Evolutionary conservation across 768 basidiomycete genomes (phyloP).

Genomic region (Leccinum boreale): DNA sequence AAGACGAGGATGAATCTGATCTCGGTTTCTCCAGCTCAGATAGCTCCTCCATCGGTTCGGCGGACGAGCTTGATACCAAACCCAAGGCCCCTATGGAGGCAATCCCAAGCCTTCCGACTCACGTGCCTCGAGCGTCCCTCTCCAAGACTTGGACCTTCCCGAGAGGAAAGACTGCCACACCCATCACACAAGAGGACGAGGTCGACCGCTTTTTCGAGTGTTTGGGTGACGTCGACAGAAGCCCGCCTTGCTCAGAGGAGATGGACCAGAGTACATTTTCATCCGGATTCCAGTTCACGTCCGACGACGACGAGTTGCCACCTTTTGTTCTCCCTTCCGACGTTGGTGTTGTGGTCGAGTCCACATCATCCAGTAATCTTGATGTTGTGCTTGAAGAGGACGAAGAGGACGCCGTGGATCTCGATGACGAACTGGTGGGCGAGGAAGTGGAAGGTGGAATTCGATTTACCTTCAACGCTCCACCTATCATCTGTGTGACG

Average conservation of each 20-base stretch:
- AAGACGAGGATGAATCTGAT: slow-evolving; percentile 65
- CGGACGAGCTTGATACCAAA: slow-evolving; percentile 40
- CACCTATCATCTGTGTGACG: slow-evolving; percentile 34
- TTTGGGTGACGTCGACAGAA: slow-evolving; percentile 50
- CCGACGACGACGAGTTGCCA: slow-evolving; percentile 48
- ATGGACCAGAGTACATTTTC: slow-evolving; percentile 60
- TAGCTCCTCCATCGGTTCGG: slow-evolving; percentile 55
- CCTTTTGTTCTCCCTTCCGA: slow-evolving; percentile 49
- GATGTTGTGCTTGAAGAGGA: slow-evolving; percentile 43
- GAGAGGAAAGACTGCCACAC: slow-evolving; percentile 25
- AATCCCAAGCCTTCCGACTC: slow-evolving; percentile 18
- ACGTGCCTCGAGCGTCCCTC: slow-evolving; percentile 41
- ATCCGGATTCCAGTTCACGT: slow-evolving; percentile 42
- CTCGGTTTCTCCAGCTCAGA: slow-evolving; percentile 39
- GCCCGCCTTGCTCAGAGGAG: slow-evolving; percentile 47
- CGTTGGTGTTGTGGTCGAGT: slow-evolving; percentile 41
- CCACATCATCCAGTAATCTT: slow-evolving; percentile 27
- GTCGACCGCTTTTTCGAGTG: slow-evolving; percentile 80
- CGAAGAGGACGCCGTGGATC: slow-evolving; percentile 27
- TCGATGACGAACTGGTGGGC: slow-evolving; percentile 51
- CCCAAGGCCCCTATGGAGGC: slow-evolving; percentile 12
- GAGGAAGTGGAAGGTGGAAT: slow-evolving; percentile 64
- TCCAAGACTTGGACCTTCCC: slow-evolving; percentile 75
- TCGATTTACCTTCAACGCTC: slow-evolving; percentile 68
- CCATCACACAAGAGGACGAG: slow-evolving; percentile 37